Conservation (phyloP, 176 grass and related monocot species). For the Oropetium thomaeum region DNA sequence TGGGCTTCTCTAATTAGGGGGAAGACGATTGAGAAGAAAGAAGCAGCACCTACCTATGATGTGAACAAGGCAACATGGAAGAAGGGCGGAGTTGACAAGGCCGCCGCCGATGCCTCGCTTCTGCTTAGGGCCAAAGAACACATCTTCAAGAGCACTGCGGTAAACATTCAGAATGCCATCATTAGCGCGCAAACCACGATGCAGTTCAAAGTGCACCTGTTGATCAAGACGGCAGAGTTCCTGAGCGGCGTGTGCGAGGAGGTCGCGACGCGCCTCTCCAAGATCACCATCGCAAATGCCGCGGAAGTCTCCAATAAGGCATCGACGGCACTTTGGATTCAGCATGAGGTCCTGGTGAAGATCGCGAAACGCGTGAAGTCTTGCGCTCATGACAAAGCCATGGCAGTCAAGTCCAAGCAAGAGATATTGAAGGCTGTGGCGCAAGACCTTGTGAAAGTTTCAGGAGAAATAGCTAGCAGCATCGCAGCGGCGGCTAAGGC, state of each 20-base stretch:
- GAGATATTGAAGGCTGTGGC: constrained; percentile 10
- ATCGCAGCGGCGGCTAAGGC: constrained; percentile 21
- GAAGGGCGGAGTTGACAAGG: background rate
- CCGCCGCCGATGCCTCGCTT: background rate
- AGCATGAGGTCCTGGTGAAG: constrained; percentile 11
- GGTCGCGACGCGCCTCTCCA: constrained; percentile 8
- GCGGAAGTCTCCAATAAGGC: background rate
- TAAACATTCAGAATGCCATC: constrained; percentile 13
- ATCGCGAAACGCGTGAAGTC: background rate
- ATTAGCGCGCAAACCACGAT: background rate
- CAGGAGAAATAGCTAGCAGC: constrained; percentile 22
- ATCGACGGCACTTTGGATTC: background rate
- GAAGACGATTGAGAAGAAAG: background rate
- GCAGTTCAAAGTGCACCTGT: background rate
- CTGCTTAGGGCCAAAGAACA: constrained; percentile 26
- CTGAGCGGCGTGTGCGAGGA: constrained; percentile 23
- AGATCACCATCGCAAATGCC: background rate
- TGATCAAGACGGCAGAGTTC: constrained; percentile 27
- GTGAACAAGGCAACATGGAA: background rate
- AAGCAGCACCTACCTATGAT: background rate
- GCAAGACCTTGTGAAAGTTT: background rate
- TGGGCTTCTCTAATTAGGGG: background rate
- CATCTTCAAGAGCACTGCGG: constrained; percentile 15
- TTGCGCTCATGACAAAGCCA: background rate
- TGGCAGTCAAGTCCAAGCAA: constrained; percentile 4